Percentiles rank a stretch among this genome's conserved stretches.
phyloP scores from a whole-genome alignment of 257 asterid genomes.

The Dorcoceras hygrometricum region DNA sequence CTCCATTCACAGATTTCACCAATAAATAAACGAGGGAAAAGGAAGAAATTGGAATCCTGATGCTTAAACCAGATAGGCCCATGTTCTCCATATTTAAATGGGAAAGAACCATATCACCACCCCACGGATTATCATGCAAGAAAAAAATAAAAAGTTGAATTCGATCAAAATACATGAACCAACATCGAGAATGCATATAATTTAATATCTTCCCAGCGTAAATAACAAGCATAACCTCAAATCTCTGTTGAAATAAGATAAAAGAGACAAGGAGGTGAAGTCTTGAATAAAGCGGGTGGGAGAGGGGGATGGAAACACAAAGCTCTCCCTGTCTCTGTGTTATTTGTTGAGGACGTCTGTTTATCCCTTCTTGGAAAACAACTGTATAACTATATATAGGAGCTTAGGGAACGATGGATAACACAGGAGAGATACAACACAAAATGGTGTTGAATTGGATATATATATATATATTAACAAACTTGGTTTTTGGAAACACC shows the following conservation, averaged over 20 bases:
- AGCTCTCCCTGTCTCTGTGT: background rate
- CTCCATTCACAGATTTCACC: background rate
- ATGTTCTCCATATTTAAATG: background rate
- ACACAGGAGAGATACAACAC: background rate
- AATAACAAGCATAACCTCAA: conserved; percentile 23
- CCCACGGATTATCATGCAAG: background rate
- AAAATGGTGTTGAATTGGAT: too few species aligned
- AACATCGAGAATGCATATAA: background rate
- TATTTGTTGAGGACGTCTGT: background rate
- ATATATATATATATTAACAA: too few species aligned
- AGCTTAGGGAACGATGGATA: background rate
- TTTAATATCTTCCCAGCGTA: background rate
- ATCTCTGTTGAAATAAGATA: background rate
- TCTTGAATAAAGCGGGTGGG: background rate
- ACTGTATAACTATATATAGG: background rate
- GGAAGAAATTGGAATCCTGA: background rate
- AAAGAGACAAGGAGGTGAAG: background rate
- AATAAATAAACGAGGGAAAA: background rate
- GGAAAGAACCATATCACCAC: background rate
- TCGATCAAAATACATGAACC: background rate
- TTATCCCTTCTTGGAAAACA: background rate
- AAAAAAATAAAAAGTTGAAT: background rate
- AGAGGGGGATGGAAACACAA: background rate
- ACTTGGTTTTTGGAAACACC: too few species aligned
- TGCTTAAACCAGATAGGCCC: background rate